Evolutionary conservation across 371 early-diverging fungal genomes (phyloP).

Genomic region (Mucor velutinosus): DNA sequence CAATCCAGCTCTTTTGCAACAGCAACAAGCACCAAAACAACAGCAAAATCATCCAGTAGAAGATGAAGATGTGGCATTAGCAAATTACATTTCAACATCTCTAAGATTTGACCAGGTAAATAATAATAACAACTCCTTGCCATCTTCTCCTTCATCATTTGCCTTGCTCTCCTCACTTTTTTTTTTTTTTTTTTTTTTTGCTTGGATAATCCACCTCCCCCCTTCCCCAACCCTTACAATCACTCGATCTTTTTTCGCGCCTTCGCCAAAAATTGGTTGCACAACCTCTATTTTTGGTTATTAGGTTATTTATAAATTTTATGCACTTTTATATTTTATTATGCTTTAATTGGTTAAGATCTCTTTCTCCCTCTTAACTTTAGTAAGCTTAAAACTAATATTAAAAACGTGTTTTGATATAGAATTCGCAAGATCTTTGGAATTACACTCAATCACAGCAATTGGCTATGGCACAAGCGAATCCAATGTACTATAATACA

Average conservation of each 20-base stretch:
- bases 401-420: constrained; percentile 16
- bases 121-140: not conserved
- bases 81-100: constrained; percentile 24
- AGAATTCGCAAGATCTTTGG: not conserved
- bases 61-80: constrained; percentile 31
- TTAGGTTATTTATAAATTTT: constrained; percentile 29
- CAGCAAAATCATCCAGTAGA: not conserved
- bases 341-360: constrained; percentile 8
- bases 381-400: constrained; percentile 7
- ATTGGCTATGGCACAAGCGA: not conserved
- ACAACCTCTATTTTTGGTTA: constrained; percentile 28
- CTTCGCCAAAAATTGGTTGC: constrained; percentile 16
- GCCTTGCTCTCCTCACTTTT: not conserved
- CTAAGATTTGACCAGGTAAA: constrained; percentile 31
- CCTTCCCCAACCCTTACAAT: constrained; percentile 1
- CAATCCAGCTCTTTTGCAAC: constrained; percentile 18
- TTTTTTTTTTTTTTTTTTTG: constrained; percentile 13
- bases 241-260: constrained; percentile 11
- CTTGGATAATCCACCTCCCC: constrained; percentile 3
- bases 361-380: not conserved
- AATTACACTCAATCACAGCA: not conserved
- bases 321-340: constrained; percentile 22
- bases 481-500: not conserved
- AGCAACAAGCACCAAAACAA: constrained; percentile 2
- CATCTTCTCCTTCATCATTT: not conserved